Conservation (phyloP, 2,329 filamentous ascomycete genomes). For the Aureobasidium sp. region DNA sequence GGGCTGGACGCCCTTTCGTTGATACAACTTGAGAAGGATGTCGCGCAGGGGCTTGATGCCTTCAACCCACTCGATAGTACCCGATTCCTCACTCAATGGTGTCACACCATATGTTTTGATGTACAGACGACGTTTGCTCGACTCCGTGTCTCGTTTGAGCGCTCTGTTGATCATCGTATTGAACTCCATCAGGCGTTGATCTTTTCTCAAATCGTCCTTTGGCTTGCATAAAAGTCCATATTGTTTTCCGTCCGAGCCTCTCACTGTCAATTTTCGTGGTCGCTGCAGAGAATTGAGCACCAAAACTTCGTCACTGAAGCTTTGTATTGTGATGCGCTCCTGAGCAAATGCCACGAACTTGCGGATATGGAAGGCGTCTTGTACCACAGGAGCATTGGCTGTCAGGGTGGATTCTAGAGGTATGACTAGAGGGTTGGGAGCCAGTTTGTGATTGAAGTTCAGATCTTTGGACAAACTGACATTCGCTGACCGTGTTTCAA, state of each 20-base stretch:
- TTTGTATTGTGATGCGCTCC: constrained; percentile 74
- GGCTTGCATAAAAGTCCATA: constrained; percentile 95
- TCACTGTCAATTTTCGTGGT: constrained; percentile 79
- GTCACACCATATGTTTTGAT: constrained; percentile 97
- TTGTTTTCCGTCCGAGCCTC: constrained; percentile 78
- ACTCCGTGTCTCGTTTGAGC: constrained; percentile 83
- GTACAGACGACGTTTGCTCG: constrained; percentile 81
- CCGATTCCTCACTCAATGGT: constrained; percentile 93
- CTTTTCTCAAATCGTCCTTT: constrained; percentile 94
- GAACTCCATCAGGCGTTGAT: constrained; percentile 98
- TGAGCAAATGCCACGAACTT: constrained; percentile 78
- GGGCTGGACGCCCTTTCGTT: constrained; percentile 60
- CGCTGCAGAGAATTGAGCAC: constrained; percentile 88
- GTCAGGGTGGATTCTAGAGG: constrained; percentile 81
- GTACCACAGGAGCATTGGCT: constrained; percentile 65
- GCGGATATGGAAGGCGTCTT: constrained; percentile 62
- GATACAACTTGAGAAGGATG: constrained; percentile 73
- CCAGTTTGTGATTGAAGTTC: constrained; percentile 73
- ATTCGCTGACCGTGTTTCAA: constrained; percentile 62
- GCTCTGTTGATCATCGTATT: constrained; percentile 97
- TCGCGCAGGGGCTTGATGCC: constrained; percentile 91
- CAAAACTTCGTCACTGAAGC: constrained; percentile 79
- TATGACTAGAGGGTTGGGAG: constrained; percentile 79
- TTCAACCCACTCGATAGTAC: constrained; percentile 97
- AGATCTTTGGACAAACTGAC: constrained; percentile 74